Percentiles rank a stretch among this genome's conserved stretches.
These are phyloP conservation scores for Parmelia sp. DNA, from an alignment of 495 filamentous ascomycete species.

Conservation along the genomic window DNA sequence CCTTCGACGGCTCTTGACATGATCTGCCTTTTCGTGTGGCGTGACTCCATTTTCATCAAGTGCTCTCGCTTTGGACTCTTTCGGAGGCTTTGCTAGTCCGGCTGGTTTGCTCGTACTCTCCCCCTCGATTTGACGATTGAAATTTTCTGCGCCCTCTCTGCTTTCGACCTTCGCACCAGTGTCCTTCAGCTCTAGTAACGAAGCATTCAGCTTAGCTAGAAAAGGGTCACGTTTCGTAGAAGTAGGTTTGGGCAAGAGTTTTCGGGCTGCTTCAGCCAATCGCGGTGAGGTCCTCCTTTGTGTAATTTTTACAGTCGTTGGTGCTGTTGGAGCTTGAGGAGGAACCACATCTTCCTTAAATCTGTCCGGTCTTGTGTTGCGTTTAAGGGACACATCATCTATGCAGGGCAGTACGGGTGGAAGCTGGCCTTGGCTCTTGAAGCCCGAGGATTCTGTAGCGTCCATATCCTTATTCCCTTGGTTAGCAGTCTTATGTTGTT, in stretches of 20 bases:
- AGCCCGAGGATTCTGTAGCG: background rate
- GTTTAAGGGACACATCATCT: background rate
- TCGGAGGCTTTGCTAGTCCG: background rate
- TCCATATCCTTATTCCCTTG: background rate
- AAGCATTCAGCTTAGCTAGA: background rate
- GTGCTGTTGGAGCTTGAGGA: background rate
- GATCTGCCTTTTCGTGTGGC: background rate
- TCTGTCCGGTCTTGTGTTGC: background rate
- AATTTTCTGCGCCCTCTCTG: background rate
- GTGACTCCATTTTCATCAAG: background rate
- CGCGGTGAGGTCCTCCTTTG: background rate
- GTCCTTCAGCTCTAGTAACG: background rate
- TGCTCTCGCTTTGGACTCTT: background rate
- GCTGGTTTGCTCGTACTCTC: too few relatives aligned
- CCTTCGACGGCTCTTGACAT: background rate
- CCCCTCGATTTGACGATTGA: background rate
- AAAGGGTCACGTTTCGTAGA: conserved; percentile 5
- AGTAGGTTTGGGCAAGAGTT: too few relatives aligned
- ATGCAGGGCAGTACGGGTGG: background rate
- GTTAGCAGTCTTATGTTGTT: background rate
- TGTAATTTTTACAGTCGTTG: background rate
- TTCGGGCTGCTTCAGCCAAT: background rate
- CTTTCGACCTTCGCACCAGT: background rate
- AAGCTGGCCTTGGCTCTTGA: background rate
- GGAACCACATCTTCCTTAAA: background rate